Evolutionary conservation across 768 basidiomycete species (phyloP), one percentile per base, ranked within the genome.

Genomic region (Gloeopeniophorella convolvens): DNA sequence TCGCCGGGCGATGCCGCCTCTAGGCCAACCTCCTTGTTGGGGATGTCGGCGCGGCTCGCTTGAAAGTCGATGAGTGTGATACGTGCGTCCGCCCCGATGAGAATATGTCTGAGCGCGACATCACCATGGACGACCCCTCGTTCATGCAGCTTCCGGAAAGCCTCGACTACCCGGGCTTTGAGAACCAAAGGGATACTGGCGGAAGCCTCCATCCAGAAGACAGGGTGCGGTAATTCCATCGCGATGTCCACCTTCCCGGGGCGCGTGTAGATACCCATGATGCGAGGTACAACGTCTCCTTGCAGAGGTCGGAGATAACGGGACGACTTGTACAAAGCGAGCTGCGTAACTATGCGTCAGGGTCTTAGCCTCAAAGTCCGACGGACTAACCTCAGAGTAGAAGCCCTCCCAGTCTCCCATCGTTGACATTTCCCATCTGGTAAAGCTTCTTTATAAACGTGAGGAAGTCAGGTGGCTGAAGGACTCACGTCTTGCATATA

Each of bases 121-220:
- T 64, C 45, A 26, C 62, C 65, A 48, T 67, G 60, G 46, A 71
- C 28, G 54, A 72, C 56, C 53, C 72, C 64, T 39, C 44, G 12
- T 45, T 58, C 48, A 59, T 70, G 66, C 54, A 76, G 60, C 54
- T 72, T 68, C 47, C 70, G 63, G 54, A 75, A 77, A 9, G 80
- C 76, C 3, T 68, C 68, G 9, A 84, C 62, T 49, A 76, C 74
- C 27, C 67, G 68, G 48, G 74, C 68, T 63, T 83, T 83, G 45
- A 82, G 63, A 10, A 70, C 62, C 6, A 63, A 57, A 3, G 81
- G 79, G 80, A 84, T 83, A 35, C 68, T 71, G 3, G 73, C 62
- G 4, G 73, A 77, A 12, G 83, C 77, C 55, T 82, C 75, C 52
- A 80, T 72, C 80, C 82, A 83, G 62, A 82, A 79, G 6, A 71